Evolutionary conservation across 148 eudicot genomes (phyloP), one percentile per base, ranked within the genome.

Genomic region (Rhododendron vialii): DNA sequence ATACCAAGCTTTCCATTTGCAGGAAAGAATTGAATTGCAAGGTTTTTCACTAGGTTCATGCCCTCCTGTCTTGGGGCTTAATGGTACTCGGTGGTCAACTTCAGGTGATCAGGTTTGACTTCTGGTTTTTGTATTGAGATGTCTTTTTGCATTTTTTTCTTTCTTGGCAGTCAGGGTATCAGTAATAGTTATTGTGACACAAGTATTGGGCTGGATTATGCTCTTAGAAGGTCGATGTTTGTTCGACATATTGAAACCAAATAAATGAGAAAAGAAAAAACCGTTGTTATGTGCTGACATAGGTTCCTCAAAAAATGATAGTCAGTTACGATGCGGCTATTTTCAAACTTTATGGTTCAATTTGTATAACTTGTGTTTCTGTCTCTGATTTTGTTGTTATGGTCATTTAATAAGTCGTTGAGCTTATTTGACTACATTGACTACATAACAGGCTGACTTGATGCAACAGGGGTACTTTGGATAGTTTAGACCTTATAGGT

Each of bases 11-110:
- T 0, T 57, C 47, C 43, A n/a, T 87, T 85, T 92, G 45, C 88
- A 98, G 99, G 98, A 98, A 92, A 98, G 84, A 59, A 92, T 98
- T 85, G 97, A 98, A 89, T 92, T 98, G 75, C 96, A 89, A 91
- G 98, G 88, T 74, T 95, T 98, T 88, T 98, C 99, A 38, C 93
- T 98, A 82, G 99, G 99, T 78, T 90, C 96, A 53, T 87, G 83
- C 84, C 94, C 99, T 77, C 99, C 99, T 79, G 82, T 87, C 86
- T 65, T 98, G 78, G 99, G 98, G 86, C 92, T 94, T 89, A 90
- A 94, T 84, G 99, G 99, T 87, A 87, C 91, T 87, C 93, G 90
- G 24, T 98, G 99, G 99, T 90, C 96, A 84, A 98, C 95, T 63
- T 26, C 88, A 81, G 92, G 92, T 86, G 90, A 90, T 82, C 96